Conservation (phyloP, 352 stramenopile species). For the Discostella stelligera region DNA sequence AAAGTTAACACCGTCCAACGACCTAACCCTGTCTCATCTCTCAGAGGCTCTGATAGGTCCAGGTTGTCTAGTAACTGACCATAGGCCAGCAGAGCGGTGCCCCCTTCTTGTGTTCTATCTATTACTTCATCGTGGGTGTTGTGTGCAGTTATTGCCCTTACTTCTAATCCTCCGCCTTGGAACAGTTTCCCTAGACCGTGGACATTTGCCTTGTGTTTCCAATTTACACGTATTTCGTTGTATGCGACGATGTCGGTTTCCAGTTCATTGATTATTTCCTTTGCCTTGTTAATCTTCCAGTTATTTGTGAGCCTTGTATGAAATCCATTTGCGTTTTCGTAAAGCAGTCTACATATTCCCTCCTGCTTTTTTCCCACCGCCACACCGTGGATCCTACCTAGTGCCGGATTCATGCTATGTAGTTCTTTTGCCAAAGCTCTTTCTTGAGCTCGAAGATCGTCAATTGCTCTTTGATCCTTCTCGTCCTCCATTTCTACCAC, state of each 20-base stretch:
- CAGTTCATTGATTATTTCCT: slow-evolving; percentile 31
- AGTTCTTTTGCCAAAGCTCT: no score
- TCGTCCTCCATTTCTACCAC: no score
- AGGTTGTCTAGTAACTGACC: slow-evolving; percentile 14
- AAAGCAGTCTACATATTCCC: not conserved
- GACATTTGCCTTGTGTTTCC: not conserved
- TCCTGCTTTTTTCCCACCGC: not conserved
- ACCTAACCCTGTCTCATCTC: slow-evolving; percentile 24
- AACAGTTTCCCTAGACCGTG: slow-evolving; percentile 7
- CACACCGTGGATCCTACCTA: slow-evolving; percentile 8
- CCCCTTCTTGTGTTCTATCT: slow-evolving; percentile 23
- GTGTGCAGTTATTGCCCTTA: slow-evolving; percentile 4
- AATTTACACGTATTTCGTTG: slow-evolving; percentile 21
- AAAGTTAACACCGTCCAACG: no score
- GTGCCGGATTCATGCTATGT: no score
- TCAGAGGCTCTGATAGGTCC: slow-evolving; percentile 10
- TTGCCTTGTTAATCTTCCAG: slow-evolving; percentile 29
- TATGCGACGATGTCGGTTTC: not conserved
- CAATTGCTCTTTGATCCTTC: no score
- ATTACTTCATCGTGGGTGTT: slow-evolving; percentile 26
- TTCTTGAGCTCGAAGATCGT: no score
- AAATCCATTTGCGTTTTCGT: slow-evolving; percentile 32
- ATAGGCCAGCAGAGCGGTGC: slow-evolving; percentile 12
- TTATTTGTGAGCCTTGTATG: slow-evolving; percentile 17
- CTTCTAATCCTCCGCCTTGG: slow-evolving; percentile 12